Conservation (phyloP, 169 alveolate genomes). For the Plasmodium relictum region DNA sequence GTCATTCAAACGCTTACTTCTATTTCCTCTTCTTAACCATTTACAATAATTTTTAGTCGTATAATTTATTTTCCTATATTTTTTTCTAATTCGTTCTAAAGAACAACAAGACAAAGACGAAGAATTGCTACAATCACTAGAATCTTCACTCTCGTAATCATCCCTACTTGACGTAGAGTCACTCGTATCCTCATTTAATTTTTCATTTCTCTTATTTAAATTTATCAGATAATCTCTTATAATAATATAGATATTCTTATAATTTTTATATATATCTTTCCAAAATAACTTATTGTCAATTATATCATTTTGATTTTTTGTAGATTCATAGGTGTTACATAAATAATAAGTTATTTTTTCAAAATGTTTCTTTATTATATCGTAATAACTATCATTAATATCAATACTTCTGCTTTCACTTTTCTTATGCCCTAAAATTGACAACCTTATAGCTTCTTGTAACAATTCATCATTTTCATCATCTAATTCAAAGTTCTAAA, state of each 20-base stretch:
- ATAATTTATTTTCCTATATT: constrained; percentile 58
- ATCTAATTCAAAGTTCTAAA: constrained; percentile 31
- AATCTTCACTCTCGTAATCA: constrained; percentile 49
- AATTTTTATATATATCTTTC: constrained; percentile 73
- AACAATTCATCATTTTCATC: constrained; percentile 72
- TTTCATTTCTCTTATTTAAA: constrained; percentile 64
- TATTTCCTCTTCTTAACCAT: constrained; percentile 69
- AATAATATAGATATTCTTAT: constrained; percentile 49
- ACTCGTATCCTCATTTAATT: constrained; percentile 48
- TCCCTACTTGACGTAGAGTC: constrained; percentile 42
- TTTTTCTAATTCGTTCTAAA: constrained; percentile 33
- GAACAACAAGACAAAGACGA: constrained; percentile 59
- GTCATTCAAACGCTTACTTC: constrained; percentile 63
- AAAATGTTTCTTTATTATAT: constrained; percentile 47
- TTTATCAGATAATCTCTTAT: constrained; percentile 64
- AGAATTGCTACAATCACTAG: constrained; percentile 70
- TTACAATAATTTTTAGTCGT: constrained; percentile 67
- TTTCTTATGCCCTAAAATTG: constrained; percentile 47
- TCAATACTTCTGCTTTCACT: constrained; percentile 3
- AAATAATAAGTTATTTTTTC: constrained; percentile 47
- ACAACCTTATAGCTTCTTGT: constrained; percentile 71
- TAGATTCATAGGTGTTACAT: constrained; percentile 60
- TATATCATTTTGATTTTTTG: constrained; percentile 54
- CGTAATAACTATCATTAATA: constrained; percentile 28
- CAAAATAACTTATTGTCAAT: constrained; percentile 72